Percentiles rank a stretch among this genome's conserved stretches.
These are phyloP conservation scores for Agaricales sp. DNA, from an alignment of 1,284 basidiomycete species.

Conservation along the genomic window DNA sequence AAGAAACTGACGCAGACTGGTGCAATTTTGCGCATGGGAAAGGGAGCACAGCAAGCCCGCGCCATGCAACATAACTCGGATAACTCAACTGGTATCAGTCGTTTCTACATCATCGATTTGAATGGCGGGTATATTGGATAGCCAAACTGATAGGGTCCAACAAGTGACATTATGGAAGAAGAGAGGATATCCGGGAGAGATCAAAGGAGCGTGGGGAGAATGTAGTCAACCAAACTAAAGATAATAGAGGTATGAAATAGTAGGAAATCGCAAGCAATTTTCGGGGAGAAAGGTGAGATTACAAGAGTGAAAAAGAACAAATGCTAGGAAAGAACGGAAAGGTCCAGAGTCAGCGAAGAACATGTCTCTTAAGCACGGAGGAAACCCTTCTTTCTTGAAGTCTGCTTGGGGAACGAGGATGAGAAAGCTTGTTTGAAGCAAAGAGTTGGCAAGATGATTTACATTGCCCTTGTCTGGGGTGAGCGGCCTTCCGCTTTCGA, in stretches of 20 bases:
- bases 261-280: constrained; percentile 28
- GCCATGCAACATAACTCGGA: too few relatives aligned
- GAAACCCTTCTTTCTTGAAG: constrained; percentile 69
- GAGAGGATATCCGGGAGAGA: constrained; percentile 13
- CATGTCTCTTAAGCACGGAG: constrained; percentile 43
- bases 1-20: too few relatives aligned
- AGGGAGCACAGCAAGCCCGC: too few relatives aligned
- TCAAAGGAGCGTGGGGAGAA: not conserved
- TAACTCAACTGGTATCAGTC: too few relatives aligned
- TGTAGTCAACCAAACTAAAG: not conserved
- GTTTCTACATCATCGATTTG: too few relatives aligned
- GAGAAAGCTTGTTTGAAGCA: too few relatives aligned
- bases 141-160: not conserved
- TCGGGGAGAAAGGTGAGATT: constrained; percentile 33
- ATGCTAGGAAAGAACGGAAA: constrained; percentile 24
- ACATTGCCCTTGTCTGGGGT: constrained; percentile 88
- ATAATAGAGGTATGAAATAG: not conserved
- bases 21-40: too few relatives aligned
- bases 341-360: constrained; percentile 16
- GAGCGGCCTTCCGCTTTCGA: constrained; percentile 89
- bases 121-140: constrained; percentile 19
- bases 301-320: constrained; percentile 24
- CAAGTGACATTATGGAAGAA: constrained; percentile 14
- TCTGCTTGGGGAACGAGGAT: constrained; percentile 21
- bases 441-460: constrained; percentile 21